phyloP scores from a whole-genome alignment of 768 basidiomycete species.

The Pleurotus giganteus region DNA sequence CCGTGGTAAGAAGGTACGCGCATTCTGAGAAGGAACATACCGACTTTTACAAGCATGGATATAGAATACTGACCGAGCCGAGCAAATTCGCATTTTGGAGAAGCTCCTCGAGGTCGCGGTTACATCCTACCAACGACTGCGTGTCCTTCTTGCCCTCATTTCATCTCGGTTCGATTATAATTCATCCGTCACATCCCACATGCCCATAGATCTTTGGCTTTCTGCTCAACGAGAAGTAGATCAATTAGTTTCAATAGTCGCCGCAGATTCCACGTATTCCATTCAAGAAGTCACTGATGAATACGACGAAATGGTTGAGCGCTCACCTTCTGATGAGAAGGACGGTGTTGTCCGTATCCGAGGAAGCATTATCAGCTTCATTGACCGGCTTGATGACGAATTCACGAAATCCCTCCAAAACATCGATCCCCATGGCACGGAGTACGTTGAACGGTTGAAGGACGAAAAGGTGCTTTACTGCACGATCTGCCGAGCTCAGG shows the following conservation, averaged over 20 bases:
- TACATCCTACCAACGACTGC: slow-evolving; percentile 90
- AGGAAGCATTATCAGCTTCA: slow-evolving; percentile 93
- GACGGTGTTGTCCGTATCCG: slow-evolving; percentile 82
- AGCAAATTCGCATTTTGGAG: slow-evolving; percentile 91
- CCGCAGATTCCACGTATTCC: slow-evolving; percentile 68
- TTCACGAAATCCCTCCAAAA: slow-evolving; percentile 97
- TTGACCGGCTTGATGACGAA: slow-evolving; percentile 96
- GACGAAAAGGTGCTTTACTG: slow-evolving; percentile 94
- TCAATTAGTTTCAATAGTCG: slow-evolving; percentile 78
- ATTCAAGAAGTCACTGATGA: slow-evolving; percentile 87
- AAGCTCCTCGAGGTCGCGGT: slow-evolving; percentile 81
- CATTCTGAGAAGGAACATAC: not conserved
- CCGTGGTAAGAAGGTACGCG: slow-evolving; percentile 86
- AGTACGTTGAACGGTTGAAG: slow-evolving; percentile 95
- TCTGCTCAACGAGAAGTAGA: slow-evolving; percentile 87
- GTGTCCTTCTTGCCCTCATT: slow-evolving; percentile 90
- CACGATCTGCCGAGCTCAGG: slow-evolving; percentile 90
- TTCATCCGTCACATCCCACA: slow-evolving; percentile 77
- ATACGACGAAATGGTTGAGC: slow-evolving; percentile 88
- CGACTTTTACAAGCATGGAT: slow-evolving; percentile 8
- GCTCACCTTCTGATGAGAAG: slow-evolving; percentile 68
- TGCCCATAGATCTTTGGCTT: slow-evolving; percentile 92
- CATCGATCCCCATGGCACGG: slow-evolving; percentile 98
- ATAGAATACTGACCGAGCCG: slow-evolving; percentile 93
- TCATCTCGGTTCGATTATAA: slow-evolving; percentile 98